These are phyloP conservation scores for Prunus fruticosa DNA, from an alignment of 306 rosid genomes.

Conservation along the genomic window DNA sequence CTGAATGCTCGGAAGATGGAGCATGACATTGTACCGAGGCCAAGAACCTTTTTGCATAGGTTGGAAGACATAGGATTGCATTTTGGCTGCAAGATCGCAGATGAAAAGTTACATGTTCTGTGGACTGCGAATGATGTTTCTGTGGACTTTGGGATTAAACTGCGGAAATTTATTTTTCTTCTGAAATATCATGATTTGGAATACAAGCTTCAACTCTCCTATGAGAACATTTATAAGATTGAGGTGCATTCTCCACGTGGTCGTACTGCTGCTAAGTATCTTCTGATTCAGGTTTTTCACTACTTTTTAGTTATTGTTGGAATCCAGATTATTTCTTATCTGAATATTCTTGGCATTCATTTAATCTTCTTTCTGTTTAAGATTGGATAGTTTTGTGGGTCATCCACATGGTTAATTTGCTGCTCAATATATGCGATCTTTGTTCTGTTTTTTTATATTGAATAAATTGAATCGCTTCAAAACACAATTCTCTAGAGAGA, in stretches of 20 bases:
- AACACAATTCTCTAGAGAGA: background rate
- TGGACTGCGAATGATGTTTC: slow-evolving; percentile 36
- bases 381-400: background rate
- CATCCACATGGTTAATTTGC: background rate
- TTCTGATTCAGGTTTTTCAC: slow-evolving; percentile 68
- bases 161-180: slow-evolving; percentile 39
- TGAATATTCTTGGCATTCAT: background rate
- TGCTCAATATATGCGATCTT: background rate
- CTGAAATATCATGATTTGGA: slow-evolving; percentile 17
- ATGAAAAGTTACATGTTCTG: slow-evolving; percentile 35
- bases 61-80: slow-evolving; percentile 37
- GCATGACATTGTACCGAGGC: slow-evolving; percentile 50
- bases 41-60: slow-evolving; percentile 34
- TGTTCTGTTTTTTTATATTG: background rate
- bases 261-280: slow-evolving; percentile 36
- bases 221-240: slow-evolving; percentile 69
- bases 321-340: background rate
- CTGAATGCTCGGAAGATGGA: slow-evolving; percentile 40
- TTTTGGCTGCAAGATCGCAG: slow-evolving; percentile 66
- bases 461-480: background rate
- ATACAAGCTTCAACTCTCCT: slow-evolving; percentile 54
- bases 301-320: background rate
- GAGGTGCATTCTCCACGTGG: slow-evolving; percentile 45
- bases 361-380: background rate
- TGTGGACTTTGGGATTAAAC: slow-evolving; percentile 46